Percentiles rank a stretch among this genome's conserved stretches.
These are phyloP conservation scores for Rhododendron simsii DNA, from an alignment of 148 eudicot genomes.

Conservation along the genomic window DNA sequence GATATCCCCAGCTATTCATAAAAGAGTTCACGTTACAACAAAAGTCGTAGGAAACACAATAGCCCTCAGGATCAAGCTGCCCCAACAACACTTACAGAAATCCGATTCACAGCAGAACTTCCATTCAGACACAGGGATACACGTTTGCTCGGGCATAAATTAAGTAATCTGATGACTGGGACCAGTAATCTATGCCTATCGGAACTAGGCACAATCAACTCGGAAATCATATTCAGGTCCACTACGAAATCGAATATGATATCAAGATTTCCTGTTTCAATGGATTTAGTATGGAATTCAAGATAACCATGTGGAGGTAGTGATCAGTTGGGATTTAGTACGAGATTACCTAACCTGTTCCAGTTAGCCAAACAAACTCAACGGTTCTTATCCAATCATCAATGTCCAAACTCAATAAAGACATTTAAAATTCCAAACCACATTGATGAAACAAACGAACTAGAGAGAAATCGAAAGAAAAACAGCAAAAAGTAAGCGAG, in stretches of 20 bases:
- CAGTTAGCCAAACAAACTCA: not conserved
- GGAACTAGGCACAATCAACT: not conserved
- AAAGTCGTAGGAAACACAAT: conserved; percentile 7
- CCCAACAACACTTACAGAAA: not conserved
- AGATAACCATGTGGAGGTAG: not conserved
- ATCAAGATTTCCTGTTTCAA: not conserved
- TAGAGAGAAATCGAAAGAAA: not conserved
- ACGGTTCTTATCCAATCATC: not conserved
- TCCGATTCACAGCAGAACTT: not conserved
- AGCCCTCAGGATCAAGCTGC: conserved; percentile 10
- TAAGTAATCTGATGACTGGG: not conserved
- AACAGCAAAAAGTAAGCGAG: not conserved
- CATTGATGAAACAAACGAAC: not conserved
- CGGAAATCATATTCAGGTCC: not conserved
- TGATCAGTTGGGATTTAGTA: not conserved
- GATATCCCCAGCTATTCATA: not conserved
- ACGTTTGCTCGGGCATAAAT: not conserved
- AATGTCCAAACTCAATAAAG: not conserved
- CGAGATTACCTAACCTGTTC: not conserved
- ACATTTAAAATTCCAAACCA: not conserved
- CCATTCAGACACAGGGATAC: not conserved
- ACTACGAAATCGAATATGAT: not conserved
- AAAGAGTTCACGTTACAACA: not conserved
- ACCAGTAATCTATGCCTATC: not conserved
- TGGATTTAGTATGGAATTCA: not conserved